Percentiles rank a stretch among this genome's conserved stretches.
Evolutionary conservation across 2,329 filamentous ascomycete species (phyloP).

Genomic region (Blastomyces emzantsi): DNA sequence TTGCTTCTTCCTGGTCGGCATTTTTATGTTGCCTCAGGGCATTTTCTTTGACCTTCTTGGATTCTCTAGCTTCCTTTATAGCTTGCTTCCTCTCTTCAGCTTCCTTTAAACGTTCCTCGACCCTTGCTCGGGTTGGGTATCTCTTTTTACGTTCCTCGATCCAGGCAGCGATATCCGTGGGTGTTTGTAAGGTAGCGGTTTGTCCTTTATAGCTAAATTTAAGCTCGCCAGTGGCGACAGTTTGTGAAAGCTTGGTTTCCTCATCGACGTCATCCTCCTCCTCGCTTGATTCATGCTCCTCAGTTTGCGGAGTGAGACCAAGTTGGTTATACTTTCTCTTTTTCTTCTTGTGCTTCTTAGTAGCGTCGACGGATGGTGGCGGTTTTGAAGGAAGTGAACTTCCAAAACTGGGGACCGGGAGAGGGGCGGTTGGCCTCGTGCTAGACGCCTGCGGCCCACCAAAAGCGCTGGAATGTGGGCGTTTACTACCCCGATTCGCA

Average conservation of each 20-base stretch:
- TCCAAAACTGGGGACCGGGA: constrained; percentile 38
- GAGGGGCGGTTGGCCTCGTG: constrained; percentile 31
- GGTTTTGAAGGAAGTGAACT: constrained; percentile 35
- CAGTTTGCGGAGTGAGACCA: constrained; percentile 38
- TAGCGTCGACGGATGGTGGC: constrained; percentile 28
- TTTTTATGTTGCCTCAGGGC: constrained; percentile 26
- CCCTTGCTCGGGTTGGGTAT: constrained; percentile 68
- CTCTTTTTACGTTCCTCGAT: constrained; percentile 69
- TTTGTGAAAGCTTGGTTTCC: constrained; percentile 33
- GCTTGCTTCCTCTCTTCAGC: constrained; percentile 47
- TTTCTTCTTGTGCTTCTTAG: constrained; percentile 35
- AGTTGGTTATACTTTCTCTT: constrained; percentile 38
- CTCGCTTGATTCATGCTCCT: constrained; percentile 39
- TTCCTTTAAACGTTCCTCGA: constrained; percentile 35
- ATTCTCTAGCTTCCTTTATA: constrained; percentile 24
- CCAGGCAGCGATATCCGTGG: constrained; percentile 67
- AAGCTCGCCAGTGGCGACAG: constrained; percentile 24
- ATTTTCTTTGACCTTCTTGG: constrained; percentile 36
- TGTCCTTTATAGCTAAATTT: constrained; percentile 50
- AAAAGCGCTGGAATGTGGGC: constrained; percentile 30
- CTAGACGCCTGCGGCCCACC: constrained; percentile 11
- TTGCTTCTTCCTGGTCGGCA: constrained; percentile 29
- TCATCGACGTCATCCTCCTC: constrained; percentile 40
- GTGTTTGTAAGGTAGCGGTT: constrained; percentile 44
- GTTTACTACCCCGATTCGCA: constrained; percentile 26